A percentile compares a stretch with the other conserved stretches of the same genome.
Conservation (phyloP, 1,139 yeast genomes). For the Geotrichum macrosporum region DNA sequence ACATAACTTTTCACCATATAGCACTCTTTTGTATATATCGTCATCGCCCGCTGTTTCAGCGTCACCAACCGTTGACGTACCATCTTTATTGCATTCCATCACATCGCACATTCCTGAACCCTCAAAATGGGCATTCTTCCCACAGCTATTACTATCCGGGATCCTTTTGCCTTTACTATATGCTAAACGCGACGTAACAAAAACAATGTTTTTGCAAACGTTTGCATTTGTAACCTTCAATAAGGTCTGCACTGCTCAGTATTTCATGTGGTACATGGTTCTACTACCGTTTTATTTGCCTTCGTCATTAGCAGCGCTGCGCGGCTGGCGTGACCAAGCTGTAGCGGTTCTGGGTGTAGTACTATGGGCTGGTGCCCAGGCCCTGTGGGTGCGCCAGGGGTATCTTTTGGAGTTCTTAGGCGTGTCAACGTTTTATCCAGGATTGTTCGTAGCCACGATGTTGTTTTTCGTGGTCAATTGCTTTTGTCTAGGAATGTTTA, state of each 20-base stretch:
- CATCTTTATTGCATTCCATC: slow-evolving; percentile 23
- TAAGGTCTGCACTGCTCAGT: slow-evolving; percentile 86
- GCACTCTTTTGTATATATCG: slow-evolving; percentile 58
- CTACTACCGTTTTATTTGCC: slow-evolving; percentile 69
- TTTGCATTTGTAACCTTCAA: slow-evolving; percentile 85
- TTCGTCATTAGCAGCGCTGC: slow-evolving; percentile 25
- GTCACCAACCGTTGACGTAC: slow-evolving; percentile 21
- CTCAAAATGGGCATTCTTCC: slow-evolving; percentile 60
- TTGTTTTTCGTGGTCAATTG: slow-evolving; percentile 66
- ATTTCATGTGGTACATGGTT: slow-evolving; percentile 89
- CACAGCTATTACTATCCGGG: slow-evolving; percentile 65
- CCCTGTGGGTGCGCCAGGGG: slow-evolving; percentile 72
- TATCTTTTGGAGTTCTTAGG: slow-evolving; percentile 82
- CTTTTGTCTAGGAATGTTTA: slow-evolving; percentile 56
- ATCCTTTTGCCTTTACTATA: slow-evolving; percentile 57
- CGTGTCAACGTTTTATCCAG: slow-evolving; percentile 55
- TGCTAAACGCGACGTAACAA: slow-evolving; percentile 51
- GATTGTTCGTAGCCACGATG: slow-evolving; percentile 56
- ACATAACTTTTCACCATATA: slow-evolving; percentile 89
- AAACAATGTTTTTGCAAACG: slow-evolving; percentile 80
- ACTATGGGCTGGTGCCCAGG: slow-evolving; percentile 72
- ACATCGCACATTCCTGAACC: slow-evolving; percentile 33
- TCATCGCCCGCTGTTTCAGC: slow-evolving; percentile 34
- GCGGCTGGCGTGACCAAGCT: background rate
- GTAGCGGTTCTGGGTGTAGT: slow-evolving; percentile 37